Evolutionary conservation across 305 asterid genomes (phyloP).

Genomic region (Rubia tinctorum): DNA sequence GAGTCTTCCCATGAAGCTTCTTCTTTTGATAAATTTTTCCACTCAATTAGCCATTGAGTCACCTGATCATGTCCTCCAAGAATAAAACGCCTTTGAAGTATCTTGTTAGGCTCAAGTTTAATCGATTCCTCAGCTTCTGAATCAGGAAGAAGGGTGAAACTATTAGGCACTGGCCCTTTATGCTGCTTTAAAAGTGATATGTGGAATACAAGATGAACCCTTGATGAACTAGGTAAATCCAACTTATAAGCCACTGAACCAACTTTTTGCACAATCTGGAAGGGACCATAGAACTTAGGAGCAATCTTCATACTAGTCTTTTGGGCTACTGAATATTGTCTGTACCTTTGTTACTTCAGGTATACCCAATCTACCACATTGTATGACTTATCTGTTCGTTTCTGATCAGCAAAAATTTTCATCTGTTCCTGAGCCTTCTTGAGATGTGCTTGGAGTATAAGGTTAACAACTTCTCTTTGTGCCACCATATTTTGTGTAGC

Average conservation of each 20-base stretch:
- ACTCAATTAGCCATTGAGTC: background rate
- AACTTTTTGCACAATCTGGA: background rate
- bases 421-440: background rate
- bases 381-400: background rate
- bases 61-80: background rate
- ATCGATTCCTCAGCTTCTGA: background rate
- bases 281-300: background rate
- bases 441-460: background rate
- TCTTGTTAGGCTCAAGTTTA: background rate
- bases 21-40: background rate
- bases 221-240: background rate
- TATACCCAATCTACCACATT: background rate
- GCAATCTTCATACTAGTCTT: background rate
- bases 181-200: background rate
- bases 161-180: background rate
- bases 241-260: background rate
- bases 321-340: background rate
- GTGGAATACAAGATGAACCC: background rate
- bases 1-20: background rate
- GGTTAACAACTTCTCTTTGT: background rate
- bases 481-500: background rate
- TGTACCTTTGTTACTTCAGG: background rate
- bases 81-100: background rate
- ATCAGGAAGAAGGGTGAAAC: background rate
- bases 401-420: background rate